phyloP scores from a whole-genome alignment of 164 flowering plant species.

The Cinnamomum micranthum region DNA sequence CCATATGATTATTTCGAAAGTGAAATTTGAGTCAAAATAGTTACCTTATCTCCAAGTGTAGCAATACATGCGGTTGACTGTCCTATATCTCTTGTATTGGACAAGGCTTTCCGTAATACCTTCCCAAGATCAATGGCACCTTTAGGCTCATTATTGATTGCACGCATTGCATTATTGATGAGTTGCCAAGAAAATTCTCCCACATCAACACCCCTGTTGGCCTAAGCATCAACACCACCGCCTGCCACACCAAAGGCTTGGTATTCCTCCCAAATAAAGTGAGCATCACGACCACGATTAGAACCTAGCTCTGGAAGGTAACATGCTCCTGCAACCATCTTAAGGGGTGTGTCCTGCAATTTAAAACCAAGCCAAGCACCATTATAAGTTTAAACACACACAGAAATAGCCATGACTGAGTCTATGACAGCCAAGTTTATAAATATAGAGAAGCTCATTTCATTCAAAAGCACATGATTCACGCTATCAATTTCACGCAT shows the following conservation, averaged over 20 bases:
- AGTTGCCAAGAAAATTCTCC: slow-evolving; percentile 14
- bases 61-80: slow-evolving; percentile 87
- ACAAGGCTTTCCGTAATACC: slow-evolving; percentile 72
- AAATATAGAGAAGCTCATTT: too few species aligned
- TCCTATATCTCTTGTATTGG: slow-evolving; percentile 54
- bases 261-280: slow-evolving; percentile 4
- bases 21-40: neutral
- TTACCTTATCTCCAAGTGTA: slow-evolving; percentile 58
- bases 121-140: slow-evolving; percentile 55
- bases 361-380: neutral
- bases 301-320: slow-evolving; percentile 4
- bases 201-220: slow-evolving; percentile 7
- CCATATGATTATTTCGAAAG: neutral
- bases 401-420: neutral
- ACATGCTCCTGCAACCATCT: slow-evolving; percentile 1
- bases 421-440: too few species aligned
- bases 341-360: slow-evolving; percentile 1
- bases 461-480: too few species aligned
- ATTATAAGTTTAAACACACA: neutral
- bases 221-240: slow-evolving; percentile 13
- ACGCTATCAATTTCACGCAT: too few species aligned
- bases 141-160: slow-evolving; percentile 55
- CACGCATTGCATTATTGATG: slow-evolving; percentile 51
- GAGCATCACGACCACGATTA: slow-evolving; percentile 7
- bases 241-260: slow-evolving; percentile 14